A percentile compares a stretch with the other conserved stretches of the same genome.
phyloP scores from a whole-genome alignment of 345 rosid species.

The Populus pruinosa region DNA sequence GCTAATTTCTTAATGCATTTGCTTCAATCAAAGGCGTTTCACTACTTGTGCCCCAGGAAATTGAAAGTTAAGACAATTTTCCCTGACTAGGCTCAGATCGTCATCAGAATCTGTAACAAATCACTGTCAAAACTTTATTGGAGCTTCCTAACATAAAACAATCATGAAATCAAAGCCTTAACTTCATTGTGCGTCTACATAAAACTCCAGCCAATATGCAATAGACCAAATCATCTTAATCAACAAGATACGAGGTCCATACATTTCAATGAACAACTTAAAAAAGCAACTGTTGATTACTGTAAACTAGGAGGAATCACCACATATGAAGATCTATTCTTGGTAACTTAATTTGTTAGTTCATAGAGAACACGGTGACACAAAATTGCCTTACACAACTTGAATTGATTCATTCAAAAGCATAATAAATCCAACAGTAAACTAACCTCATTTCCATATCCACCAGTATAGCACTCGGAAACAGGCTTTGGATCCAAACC shows the following conservation, averaged over 20 bases:
- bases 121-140: background rate
- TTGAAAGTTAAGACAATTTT: background rate
- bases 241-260: background rate
- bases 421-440: background rate
- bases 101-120: background rate
- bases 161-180: background rate
- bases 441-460: conserved; percentile 59
- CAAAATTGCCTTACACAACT: background rate
- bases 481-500: conserved; percentile 55
- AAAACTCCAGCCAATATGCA: background rate
- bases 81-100: background rate
- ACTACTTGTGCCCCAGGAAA: background rate
- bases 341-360: background rate
- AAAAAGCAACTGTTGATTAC: background rate
- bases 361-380: background rate
- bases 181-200: background rate
- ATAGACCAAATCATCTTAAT: background rate
- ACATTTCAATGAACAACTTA: background rate
- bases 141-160: background rate
- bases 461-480: conserved; percentile 57
- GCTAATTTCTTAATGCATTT: background rate
- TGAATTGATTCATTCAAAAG: background rate
- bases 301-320: background rate
- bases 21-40: background rate
- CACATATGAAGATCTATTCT: background rate